Base-by-base conservation (phyloP, 2,329 filamentous ascomycete genomes). In the Alternaria sp. region DNA sequence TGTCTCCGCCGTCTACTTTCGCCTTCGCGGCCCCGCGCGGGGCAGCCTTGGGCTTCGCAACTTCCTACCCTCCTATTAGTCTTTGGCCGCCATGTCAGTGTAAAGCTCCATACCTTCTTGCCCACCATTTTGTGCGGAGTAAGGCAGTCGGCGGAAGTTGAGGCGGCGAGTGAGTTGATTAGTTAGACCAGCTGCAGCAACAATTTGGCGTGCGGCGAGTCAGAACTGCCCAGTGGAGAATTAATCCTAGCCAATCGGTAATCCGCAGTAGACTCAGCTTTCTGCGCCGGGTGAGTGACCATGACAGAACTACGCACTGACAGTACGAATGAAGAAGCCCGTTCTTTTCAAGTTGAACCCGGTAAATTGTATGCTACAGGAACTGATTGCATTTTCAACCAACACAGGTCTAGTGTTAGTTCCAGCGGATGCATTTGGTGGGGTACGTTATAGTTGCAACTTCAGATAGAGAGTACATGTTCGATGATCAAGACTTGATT, bases 191-290 rank as follows among this genome's bases (percentile, higher is more conserved):
- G 36, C 49, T 51, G 54, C 54, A 54, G 62, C 67, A 74, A 72
- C 68, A 72, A 66, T 70, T 72, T 72, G 63, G 69, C 61, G 58
- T 62, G 60, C 44, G 61, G 68, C 70, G 72, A 71, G 68, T 72
- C 70, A 63, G 48, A 44, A 44, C 14, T 36, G 44, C 37, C 37
- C 29, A 23, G 58, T 56, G 46, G 59, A 56, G 54, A 61, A 55
- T 50, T 48, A 57, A 56, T 51, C 24, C 49, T 37, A 57, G 55
- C 71, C 70, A 72, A 72, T 73, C 65, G 70, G 69, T 66, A 63
- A 64, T 69, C 62, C 66, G 66, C 69, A 70, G 52, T 42, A 59
- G 51, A 51, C 26, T 6, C 24, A 54, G 40, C 39, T 41, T 34
- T 14, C 48, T 24, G 34, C 17, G n/a, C 31, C 49, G 40, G 65